Base-by-base conservation (phyloP, 257 asterid species). In the Perilla frutescens region DNA sequence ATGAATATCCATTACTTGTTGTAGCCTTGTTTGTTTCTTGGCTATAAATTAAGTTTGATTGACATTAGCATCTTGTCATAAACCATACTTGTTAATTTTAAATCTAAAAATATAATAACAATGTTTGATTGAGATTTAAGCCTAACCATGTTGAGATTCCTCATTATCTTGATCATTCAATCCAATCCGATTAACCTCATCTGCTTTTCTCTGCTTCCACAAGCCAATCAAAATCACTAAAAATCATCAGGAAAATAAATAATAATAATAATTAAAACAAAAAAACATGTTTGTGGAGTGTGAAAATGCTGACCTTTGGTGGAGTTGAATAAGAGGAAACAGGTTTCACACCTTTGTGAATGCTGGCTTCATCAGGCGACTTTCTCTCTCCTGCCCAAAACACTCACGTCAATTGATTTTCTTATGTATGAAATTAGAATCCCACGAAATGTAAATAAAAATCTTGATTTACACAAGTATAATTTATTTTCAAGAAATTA, bases 21-120 rank as follows among this genome's bases (percentile, higher is more conserved):
- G 76, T 47, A 62, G 5, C 48, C 77, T 76, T 68, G 62, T 79
- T 14, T 75, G 83, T 63, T 77, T 83, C 37, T 77, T 83, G 80
- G 75, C 87, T 80, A 12, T 53, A 20, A 20, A 0, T 20, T 20
- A 20, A 20, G 26, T 20, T 20, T 20, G 26, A 20, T 20, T 20
- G 26, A 20, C 0, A 20, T 20, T 20, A 20, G 26, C 37, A 39
- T 73, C 58, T 56, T n/a, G 47, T 65, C 34, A 45, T 40, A 44
- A 39, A 2, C 8, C 14, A 57, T 37, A 2, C 55, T 8, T 31
- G n/a, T 29, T 7, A 58, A 67, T 4, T 3, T 3, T 0, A 7
- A 44, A 44, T 44, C 26, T 44, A 7, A 1, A 9, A n/a, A 20
- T 12, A 13, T 6, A 20, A 5, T 31, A 47, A 64, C 6, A 47